Percentiles rank a stretch among this genome's conserved stretches.
Evolutionary conservation across 1,139 yeast genomes (phyloP).

Genomic region (Yamadazyma atmosphaerica): DNA sequence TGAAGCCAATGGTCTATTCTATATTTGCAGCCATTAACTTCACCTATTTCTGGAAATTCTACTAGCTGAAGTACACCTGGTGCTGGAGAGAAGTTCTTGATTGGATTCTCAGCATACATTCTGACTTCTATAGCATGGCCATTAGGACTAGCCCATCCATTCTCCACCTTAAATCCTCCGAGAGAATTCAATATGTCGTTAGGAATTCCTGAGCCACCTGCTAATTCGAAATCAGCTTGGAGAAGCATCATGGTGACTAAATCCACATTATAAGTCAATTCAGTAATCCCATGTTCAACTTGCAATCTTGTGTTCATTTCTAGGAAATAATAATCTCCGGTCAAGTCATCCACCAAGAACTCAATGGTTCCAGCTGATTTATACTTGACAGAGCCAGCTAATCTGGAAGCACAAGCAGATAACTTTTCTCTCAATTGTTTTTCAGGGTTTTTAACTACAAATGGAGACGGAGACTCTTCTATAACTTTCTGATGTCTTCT

Average conservation of each 20-base stretch:
- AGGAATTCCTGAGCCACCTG: conserved; percentile 21
- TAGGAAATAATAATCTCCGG: conserved; percentile 27
- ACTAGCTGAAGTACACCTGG: conserved; percentile 32
- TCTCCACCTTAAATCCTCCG: conserved; percentile 8
- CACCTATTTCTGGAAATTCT: too few relatives aligned
- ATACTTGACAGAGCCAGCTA: conserved; percentile 25
- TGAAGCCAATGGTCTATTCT: conserved; percentile 34
- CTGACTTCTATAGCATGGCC: conserved; percentile 36
- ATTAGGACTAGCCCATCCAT: conserved; percentile 22
- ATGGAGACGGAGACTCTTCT: conserved; percentile 44
- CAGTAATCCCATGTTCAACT: conserved; percentile 37
- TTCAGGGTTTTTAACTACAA: conserved; percentile 13
- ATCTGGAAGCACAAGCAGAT: conserved; percentile 20
- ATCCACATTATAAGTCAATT: conserved; percentile 29
- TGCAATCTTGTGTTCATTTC: conserved; percentile 36
- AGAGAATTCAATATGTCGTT: conserved; percentile 7
- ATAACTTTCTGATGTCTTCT: conserved; percentile 50
- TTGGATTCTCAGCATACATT: conserved; percentile 35
- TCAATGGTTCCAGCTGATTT: conserved; percentile 38
- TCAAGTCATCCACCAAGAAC: conserved; percentile 28
- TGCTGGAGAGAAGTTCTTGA: conserved; percentile 29
- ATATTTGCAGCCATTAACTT: conserved; percentile 10
- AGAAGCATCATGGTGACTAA: conserved; percentile 29
- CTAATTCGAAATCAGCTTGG: conserved; percentile 27
- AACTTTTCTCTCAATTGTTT: conserved; percentile 16